Conservation (phyloP, 176 grass and related monocot species). For the Cenchrus americanus region DNA sequence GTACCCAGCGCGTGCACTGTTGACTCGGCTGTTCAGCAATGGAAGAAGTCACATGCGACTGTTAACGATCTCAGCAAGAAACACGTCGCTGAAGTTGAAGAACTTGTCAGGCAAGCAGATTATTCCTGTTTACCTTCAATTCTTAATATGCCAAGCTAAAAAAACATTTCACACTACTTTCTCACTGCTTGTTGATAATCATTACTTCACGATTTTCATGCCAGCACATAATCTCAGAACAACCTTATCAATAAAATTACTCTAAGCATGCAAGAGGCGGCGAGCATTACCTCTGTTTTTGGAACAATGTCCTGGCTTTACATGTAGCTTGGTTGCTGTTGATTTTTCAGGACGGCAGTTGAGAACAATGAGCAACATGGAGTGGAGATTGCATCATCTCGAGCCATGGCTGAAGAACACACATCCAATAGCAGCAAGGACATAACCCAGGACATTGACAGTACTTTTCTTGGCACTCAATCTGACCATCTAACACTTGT, state of each 20-base stretch:
- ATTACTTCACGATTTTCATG: neutral
- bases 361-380: constrained; percentile 76
- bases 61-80: constrained; percentile 71
- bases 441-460: constrained; percentile 66
- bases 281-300: neutral
- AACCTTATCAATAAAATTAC: neutral
- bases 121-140: neutral
- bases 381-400: constrained; percentile 64
- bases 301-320: neutral
- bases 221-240: neutral
- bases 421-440: constrained; percentile 49
- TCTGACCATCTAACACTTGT: neutral
- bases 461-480: constrained; percentile 46
- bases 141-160: neutral
- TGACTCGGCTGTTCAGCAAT: constrained; percentile 71
- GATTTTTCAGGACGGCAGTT: constrained; percentile 60
- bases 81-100: constrained; percentile 82
- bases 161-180: too few species aligned
- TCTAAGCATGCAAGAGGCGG: neutral
- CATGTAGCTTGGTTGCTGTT: neutral
- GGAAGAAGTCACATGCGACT: constrained; percentile 73
- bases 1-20: constrained; percentile 63
- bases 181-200: neutral
- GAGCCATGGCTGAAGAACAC: constrained; percentile 58
- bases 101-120: constrained; percentile 67